These are phyloP conservation scores for Paramecium pentaurelia DNA, from an alignment of 73 alveolate species.

Conservation along the genomic window DNA sequence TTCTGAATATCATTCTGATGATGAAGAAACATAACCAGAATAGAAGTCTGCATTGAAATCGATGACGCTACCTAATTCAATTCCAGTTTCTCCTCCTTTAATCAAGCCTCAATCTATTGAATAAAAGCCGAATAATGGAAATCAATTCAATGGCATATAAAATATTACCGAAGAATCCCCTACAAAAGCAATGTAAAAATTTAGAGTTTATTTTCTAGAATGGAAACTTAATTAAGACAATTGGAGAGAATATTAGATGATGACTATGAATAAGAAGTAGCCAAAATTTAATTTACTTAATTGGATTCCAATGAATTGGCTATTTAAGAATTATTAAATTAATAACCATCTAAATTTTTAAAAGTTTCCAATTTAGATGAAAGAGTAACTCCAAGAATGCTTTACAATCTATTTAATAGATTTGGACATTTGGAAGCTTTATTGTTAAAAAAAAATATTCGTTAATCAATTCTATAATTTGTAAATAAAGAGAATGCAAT, in stretches of 20 bases:
- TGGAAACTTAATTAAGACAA: background rate
- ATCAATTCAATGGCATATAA: background rate
- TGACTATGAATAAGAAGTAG: constrained; percentile 17
- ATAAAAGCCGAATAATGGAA: background rate
- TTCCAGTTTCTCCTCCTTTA: background rate
- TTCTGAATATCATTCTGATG: background rate
- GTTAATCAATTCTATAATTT: background rate
- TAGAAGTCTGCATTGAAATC: background rate
- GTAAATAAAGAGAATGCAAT: constrained; percentile 14
- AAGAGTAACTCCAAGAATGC: constrained; percentile 6
- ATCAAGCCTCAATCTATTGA: background rate
- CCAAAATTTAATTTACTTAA: background rate
- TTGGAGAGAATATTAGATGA: background rate
- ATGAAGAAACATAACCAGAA: background rate
- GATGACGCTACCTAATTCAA: constrained; percentile 12
- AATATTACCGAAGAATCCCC: background rate
- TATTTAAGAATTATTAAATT: background rate
- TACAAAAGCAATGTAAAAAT: background rate
- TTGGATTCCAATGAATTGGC: background rate
- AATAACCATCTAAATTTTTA: background rate
- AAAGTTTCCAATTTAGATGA: constrained; percentile 7
- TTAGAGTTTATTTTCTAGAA: background rate
- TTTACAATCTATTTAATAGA: constrained; percentile 30
- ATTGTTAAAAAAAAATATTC: background rate
- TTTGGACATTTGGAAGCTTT: constrained; percentile 24